Percentiles rank a stretch among this genome's conserved stretches.
These are phyloP conservation scores for Gyrodon lividus DNA, from an alignment of 768 basidiomycete genomes.

Conservation along the genomic window DNA sequence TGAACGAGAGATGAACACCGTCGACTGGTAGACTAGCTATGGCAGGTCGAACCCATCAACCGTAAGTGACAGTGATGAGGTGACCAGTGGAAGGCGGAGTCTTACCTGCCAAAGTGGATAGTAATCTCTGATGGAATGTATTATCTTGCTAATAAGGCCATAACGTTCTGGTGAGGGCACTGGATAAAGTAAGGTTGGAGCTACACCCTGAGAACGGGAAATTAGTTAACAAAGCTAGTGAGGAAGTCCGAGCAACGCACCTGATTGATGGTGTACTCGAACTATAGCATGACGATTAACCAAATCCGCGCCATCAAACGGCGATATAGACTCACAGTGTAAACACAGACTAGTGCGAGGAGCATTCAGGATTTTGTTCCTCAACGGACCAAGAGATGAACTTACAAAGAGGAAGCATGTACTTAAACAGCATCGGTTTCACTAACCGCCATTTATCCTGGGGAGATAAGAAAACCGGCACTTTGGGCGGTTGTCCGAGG, in stretches of 20 bases:
- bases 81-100: slow-evolving; percentile 9
- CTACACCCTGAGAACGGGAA: slow-evolving; percentile 58
- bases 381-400: slow-evolving; percentile 11
- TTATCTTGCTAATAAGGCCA: slow-evolving; percentile 69
- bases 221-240: not conserved
- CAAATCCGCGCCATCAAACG: not conserved
- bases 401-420: slow-evolving; percentile 94
- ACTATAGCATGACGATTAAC: slow-evolving; percentile 45
- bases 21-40: slow-evolving; percentile 83
- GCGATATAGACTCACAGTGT: slow-evolving; percentile 45
- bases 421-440: slow-evolving; percentile 72
- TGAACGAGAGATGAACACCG: slow-evolving; percentile 92
- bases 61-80: slow-evolving; percentile 3
- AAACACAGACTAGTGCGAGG: slow-evolving; percentile 49
- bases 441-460: slow-evolving; percentile 81
- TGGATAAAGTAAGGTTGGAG: slow-evolving; percentile 87
- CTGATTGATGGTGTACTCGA: slow-evolving; percentile 92
- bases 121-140: slow-evolving; percentile 85
- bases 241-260: slow-evolving; percentile 31
- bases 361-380: slow-evolving; percentile 13
- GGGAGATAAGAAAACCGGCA: slow-evolving; percentile 53
- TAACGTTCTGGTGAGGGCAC: slow-evolving; percentile 63
- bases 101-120: slow-evolving; percentile 93
- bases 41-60: not conserved
- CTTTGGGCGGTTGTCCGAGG: slow-evolving; percentile 35